Evolutionary conservation across 495 filamentous ascomycete genomes (phyloP), one percentile per base, ranked within the genome.

Genomic region (Tuber magnatum): DNA sequence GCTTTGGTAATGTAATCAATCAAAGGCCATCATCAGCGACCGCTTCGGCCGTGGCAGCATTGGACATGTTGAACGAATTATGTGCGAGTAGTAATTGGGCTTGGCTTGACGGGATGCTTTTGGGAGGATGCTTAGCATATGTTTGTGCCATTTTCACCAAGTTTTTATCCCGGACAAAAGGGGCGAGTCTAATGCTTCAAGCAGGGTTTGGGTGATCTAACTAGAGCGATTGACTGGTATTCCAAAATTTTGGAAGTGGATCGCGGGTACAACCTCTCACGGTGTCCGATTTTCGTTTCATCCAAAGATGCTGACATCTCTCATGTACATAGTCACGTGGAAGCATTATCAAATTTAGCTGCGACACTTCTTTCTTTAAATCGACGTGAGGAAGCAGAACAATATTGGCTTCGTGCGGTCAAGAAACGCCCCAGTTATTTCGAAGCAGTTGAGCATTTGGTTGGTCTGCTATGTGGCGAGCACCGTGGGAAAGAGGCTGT

Each of bases 361-460:
- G 94, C 94, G 35, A 94, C 94, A 6, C 84, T 97, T 18, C 89
- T 97, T 74, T 93, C 93, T 32, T 85, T 97, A 24, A 90, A 94
- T 80, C 89, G 91, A 71, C 90, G 90, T 42, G 89, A 92, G 69
- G 94, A 99, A 75, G 95, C 95, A 24, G 90, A 96, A 82, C 86
- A 90, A 72, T 87, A 96, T 82, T 99, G 95, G 96, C 84, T 91
- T 71, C 89, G 88, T 72, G 93, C 93, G 24, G 90, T 99, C 44
- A 92, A 89, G 78, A 85, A 92, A 68, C 90, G 93, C 6, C 95
- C 95, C 3, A 93, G 90, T 83, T 97, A 95, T 84, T 92, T 99
- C 77, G 95, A 99, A 85, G 96, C 95, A 22, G 94, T 96, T 24
- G 95, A 99, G 83, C 95, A 98, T 86, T 87, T 99, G 4, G 91